These are phyloP conservation scores for Claviceps pazoutovae DNA, from an alignment of 2,329 filamentous ascomycete species.

Conservation along the genomic window DNA sequence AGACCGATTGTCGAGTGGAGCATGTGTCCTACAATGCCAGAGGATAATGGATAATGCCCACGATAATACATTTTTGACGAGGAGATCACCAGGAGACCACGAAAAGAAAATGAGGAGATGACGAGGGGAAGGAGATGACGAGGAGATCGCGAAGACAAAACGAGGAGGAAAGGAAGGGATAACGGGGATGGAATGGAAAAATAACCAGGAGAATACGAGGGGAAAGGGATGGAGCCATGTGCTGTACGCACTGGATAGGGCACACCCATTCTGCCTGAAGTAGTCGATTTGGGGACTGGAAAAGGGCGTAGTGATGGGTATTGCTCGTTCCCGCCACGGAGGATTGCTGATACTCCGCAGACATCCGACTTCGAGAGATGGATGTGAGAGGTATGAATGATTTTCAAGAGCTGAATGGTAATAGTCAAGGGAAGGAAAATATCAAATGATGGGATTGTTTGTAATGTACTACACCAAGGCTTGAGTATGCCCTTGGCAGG, in stretches of 20 bases:
- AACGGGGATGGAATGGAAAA: too few relatives aligned
- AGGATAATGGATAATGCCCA: neutral
- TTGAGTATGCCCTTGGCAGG: too few relatives aligned
- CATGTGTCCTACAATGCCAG: neutral
- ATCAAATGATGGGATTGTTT: too few relatives aligned
- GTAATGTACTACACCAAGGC: too few relatives aligned
- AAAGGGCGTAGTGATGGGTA: neutral
- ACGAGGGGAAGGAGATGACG: too few relatives aligned
- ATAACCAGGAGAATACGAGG: neutral
- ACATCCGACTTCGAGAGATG: too few relatives aligned
- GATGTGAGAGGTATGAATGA: too few relatives aligned
- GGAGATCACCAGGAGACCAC: neutral
- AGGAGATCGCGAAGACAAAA: too few relatives aligned
- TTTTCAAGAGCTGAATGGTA: too few relatives aligned
- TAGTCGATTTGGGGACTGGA: neutral
- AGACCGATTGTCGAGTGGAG: neutral
- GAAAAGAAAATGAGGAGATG: neutral
- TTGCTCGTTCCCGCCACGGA: neutral
- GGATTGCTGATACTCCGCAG: too few relatives aligned
- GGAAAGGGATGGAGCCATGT: neutral
- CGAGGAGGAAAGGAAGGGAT: too few relatives aligned
- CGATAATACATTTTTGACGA: neutral
- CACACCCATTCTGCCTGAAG: neutral
- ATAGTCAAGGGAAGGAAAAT: too few relatives aligned
- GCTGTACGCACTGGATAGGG: neutral